Conservation (phyloP, 306 rosid species). For the Castanospermum australe region DNA sequence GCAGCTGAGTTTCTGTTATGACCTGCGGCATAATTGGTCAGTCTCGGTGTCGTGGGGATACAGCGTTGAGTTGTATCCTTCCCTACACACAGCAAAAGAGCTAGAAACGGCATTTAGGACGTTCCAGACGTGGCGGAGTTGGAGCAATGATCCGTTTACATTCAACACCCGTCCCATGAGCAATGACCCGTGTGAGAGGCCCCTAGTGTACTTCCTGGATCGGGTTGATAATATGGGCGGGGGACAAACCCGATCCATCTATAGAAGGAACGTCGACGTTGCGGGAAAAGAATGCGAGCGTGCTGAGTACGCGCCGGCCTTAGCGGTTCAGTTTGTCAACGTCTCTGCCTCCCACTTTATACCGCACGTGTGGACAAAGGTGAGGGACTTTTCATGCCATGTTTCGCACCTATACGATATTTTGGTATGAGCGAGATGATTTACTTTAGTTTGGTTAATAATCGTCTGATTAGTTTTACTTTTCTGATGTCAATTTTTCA, state of each 20-base stretch:
- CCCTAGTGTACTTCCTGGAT: slow-evolving; percentile 42
- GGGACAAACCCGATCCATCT: slow-evolving; percentile 19
- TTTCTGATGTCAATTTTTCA: not conserved
- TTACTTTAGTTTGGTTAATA: not conserved
- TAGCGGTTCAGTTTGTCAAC: slow-evolving; percentile 33
- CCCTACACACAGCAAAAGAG: slow-evolving; percentile 36
- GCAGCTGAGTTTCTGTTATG: slow-evolving; percentile 59
- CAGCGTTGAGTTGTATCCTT: slow-evolving; percentile 58
- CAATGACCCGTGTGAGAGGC: slow-evolving; percentile 33
- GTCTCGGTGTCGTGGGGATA: slow-evolving; percentile 79
- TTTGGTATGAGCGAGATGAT: not conserved
- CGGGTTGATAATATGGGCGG: not conserved
- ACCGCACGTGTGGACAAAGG: slow-evolving; percentile 55
- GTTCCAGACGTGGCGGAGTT: slow-evolving; percentile 53
- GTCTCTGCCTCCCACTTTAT: slow-evolving; percentile 42
- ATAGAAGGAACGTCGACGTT: slow-evolving; percentile 2
- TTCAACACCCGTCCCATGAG: slow-evolving; percentile 52
- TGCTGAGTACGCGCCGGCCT: slow-evolving; percentile 16
- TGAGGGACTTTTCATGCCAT: not conserved
- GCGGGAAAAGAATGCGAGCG: slow-evolving; percentile 20
- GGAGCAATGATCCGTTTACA: slow-evolving; percentile 41
- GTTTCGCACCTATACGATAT: not conserved
- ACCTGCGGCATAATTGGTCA: slow-evolving; percentile 59
- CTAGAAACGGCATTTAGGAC: slow-evolving; percentile 49
- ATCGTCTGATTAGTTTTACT: not conserved